Percentiles rank a stretch among this genome's conserved stretches.
Evolutionary conservation across 331 rosid genomes (phyloP).

Genomic region (Quercus lobata): DNA sequence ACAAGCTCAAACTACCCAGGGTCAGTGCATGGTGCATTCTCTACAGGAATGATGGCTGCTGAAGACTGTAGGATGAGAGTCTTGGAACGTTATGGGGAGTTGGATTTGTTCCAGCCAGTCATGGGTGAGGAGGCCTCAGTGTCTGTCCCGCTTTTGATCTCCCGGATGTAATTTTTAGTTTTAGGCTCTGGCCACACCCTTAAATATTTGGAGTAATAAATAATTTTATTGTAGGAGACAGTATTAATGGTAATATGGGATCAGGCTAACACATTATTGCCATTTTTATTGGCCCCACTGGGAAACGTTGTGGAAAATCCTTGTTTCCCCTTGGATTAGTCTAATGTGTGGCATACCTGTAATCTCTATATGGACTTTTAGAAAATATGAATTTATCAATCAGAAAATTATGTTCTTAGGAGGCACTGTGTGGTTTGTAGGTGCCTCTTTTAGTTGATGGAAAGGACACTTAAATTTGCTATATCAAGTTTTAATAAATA

Average conservation of each 20-base stretch:
- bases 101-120: slow-evolving; percentile 77
- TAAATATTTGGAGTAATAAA: neutral
- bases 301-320: slow-evolving; percentile 12
- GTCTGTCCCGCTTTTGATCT: slow-evolving; percentile 71
- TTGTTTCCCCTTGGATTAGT: slow-evolving; percentile 7
- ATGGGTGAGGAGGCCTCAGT: slow-evolving; percentile 64
- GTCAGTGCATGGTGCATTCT: slow-evolving; percentile 89
- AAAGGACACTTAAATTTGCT: neutral
- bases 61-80: slow-evolving; percentile 99
- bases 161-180: slow-evolving; percentile 54
- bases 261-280: slow-evolving; percentile 1
- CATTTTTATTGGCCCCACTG: slow-evolving; percentile 11
- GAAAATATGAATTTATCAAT: neutral
- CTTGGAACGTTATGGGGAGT: slow-evolving; percentile 83
- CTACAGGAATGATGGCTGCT: slow-evolving; percentile 93
- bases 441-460: neutral
- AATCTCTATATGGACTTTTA: neutral
- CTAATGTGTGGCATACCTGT: neutral
- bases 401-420: neutral
- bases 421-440: neutral
- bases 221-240: neutral
- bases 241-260: neutral
- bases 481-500: neutral
- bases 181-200: neutral
- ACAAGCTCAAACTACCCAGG: slow-evolving; percentile 73